Conservation (phyloP, 805 yeast genomes). For the Tanozyma kutaoensis region DNA sequence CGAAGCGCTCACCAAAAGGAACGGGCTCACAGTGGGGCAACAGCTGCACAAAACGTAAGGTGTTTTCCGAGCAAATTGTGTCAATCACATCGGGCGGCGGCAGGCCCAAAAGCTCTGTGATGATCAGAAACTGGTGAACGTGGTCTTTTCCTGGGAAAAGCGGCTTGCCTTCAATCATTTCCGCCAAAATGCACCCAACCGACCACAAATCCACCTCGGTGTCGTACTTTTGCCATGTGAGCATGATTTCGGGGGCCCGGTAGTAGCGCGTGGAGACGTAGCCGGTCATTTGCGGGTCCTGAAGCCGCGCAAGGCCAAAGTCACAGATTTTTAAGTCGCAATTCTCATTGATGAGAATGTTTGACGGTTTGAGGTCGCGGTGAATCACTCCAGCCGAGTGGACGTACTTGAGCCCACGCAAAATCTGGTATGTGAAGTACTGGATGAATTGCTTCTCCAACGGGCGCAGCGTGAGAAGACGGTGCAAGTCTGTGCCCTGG, state of each 20-base stretch:
- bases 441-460: constrained; percentile 93
- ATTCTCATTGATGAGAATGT: constrained; percentile 76
- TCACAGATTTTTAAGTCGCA: constrained; percentile 88
- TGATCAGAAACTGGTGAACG: constrained; percentile 94
- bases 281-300: constrained; percentile 99
- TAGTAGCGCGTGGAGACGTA: constrained; percentile 92
- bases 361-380: constrained; percentile 77
- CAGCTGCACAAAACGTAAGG: constrained; percentile 85
- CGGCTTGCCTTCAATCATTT: constrained; percentile 95
- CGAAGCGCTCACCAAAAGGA: constrained; percentile 73
- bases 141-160: constrained; percentile 97
- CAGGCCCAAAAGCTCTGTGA: constrained; percentile 89
- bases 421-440: constrained; percentile 88
- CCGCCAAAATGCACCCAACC: constrained; percentile 94
- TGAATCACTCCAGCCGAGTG: constrained; percentile 90
- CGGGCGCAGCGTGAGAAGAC: constrained; percentile 84
- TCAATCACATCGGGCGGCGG: constrained; percentile 95
- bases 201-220: constrained; percentile 97
- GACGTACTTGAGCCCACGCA: constrained; percentile 79
- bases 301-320: constrained; percentile 91
- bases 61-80: constrained; percentile 91
- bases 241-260: constrained; percentile 97
- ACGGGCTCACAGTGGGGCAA: constrained; percentile 90
- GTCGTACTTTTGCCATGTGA: constrained; percentile 96
- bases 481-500: constrained; percentile 92